These are phyloP conservation scores for Linanthus parryae DNA, from an alignment of 148 eudicot genomes.

Conservation along the genomic window DNA sequence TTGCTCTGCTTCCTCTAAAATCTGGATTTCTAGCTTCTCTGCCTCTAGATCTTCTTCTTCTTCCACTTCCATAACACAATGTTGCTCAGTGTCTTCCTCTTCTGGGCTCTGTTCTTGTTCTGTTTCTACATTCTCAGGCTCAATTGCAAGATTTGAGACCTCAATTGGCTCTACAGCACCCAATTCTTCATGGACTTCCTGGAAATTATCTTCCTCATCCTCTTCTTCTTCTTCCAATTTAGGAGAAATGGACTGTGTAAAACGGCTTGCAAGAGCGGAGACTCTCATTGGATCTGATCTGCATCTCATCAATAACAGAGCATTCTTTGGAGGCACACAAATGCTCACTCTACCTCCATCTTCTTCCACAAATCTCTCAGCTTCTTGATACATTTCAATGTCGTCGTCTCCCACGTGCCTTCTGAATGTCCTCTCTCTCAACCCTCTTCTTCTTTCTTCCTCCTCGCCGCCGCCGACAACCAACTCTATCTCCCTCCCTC, in stretches of 20 bases:
- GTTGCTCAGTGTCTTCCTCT: conserved; percentile 4
- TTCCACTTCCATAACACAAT: not conserved
- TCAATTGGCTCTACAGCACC: not conserved
- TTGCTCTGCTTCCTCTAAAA: conserved; percentile 15
- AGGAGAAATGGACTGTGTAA: conserved; percentile 32
- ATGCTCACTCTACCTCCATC: conserved; percentile 51
- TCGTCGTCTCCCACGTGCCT: conserved; percentile 63
- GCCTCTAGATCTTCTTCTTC: conserved; percentile 17
- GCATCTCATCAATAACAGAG: conserved; percentile 83
- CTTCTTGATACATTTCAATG: conserved; percentile 57
- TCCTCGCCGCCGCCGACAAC: conserved; percentile 42
- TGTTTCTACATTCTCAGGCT: conserved; percentile 4
- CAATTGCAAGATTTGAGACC: not conserved
- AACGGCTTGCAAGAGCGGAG: conserved; percentile 56
- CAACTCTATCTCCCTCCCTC: conserved; percentile 55
- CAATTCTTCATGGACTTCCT: conserved; percentile 10
- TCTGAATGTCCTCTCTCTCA: conserved; percentile 40
- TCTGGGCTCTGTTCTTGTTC: conserved; percentile 4
- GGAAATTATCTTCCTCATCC: conserved; percentile 6
- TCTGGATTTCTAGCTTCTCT: not conserved
- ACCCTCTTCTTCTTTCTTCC: conserved; percentile 16
- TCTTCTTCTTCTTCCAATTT: conserved; percentile 12
- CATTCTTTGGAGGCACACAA: conserved; percentile 87
- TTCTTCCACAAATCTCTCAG: conserved; percentile 27
- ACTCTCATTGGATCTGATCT: conserved; percentile 86